A percentile compares a stretch with the other conserved stretches of the same genome.
These are phyloP conservation scores for Panicum hallii DNA, from an alignment of 202 grass and related monocot genomes.

Conservation along the genomic window DNA sequence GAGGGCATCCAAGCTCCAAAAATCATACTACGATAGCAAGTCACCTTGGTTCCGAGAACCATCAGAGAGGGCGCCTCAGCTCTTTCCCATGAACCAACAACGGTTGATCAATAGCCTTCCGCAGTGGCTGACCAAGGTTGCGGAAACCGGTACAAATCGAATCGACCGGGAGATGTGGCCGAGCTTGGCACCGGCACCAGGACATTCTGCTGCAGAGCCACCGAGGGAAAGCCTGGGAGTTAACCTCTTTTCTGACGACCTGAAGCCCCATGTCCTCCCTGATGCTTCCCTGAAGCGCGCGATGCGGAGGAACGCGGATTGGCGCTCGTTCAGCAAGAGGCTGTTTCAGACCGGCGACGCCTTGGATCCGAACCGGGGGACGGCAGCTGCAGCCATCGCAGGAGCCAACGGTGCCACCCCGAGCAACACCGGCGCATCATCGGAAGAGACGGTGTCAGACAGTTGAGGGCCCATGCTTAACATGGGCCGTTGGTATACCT, in stretches of 20 bases:
- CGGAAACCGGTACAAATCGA: constrained; percentile 3
- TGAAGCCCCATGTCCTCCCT: constrained; percentile 39
- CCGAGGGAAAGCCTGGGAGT: constrained; percentile 25
- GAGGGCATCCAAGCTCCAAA: constrained; percentile 45
- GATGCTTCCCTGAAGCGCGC: constrained; percentile 45
- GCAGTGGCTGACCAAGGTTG: constrained; percentile 70
- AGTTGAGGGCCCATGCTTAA: constrained; percentile 44
- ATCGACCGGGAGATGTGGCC: constrained; percentile 46
- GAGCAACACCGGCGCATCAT: constrained; percentile 57
- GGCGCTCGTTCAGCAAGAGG: constrained; percentile 45
- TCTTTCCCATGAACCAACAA: constrained; percentile 47
- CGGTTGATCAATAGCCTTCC: constrained; percentile 51
- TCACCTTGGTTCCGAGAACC: constrained; percentile 34
- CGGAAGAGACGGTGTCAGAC: constrained; percentile 80
- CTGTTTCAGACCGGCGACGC: constrained; percentile 34
- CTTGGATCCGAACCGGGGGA: constrained; percentile 56
- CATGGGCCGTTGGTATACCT: neutral
- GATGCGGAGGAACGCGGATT: constrained; percentile 52
- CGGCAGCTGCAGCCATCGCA: constrained; percentile 28
- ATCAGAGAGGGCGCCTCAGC: constrained; percentile 30
- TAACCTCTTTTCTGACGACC: constrained; percentile 28
- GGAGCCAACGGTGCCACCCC: constrained; percentile 37
- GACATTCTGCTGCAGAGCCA: neutral
- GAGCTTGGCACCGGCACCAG: constrained; percentile 27
- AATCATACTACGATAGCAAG: constrained; percentile 52